Evolutionary conservation across 805 yeast genomes (phyloP), one percentile per base, ranked within the genome.

Genomic region (Maudiozyma barnettii): DNA sequence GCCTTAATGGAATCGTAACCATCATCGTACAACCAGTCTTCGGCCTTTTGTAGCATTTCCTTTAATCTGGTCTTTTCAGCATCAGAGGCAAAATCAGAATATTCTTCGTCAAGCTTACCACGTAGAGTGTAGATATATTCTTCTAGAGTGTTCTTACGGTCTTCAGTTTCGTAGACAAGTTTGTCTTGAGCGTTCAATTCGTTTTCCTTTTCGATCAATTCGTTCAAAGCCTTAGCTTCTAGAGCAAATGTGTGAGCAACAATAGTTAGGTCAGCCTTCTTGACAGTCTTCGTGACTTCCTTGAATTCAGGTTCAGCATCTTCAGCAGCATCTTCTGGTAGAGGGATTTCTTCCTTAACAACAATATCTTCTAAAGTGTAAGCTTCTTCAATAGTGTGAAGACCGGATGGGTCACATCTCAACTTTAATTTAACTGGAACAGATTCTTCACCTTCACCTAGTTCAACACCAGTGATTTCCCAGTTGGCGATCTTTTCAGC

Each of bases 11-110:
- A 79, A 69, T 93, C 99, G 66, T 86, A 89, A 65, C 98, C 98
- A 49, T 89, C 99, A 53, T 85, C 95, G 71, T 93, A 93, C 63
- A 93, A 80, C 99, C 99, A 93, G 65, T 91, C 96, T 78, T 93
- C 99, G 56, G 98, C 81, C 68, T 81, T 83, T 63, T 76, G 67
- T 66, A 93, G 78, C 76, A 84, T 76, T 51, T 72, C 84, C 44
- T 77, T 68, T 63, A 93, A 76, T 64, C 78, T 84, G 54, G 72
- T 73, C 79, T 91, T 91, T 78, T 93, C 99, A 62, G 81, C 88
- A 51, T 84, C 95, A 56, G 84, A 77, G 49, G 97, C 96, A 66
- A 90, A 93, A 60, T 75, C 81, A 57, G 85, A 77, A 68, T 91
- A 91, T 60, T 81, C 82, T 48, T 89, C 99, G 51, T 90, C 98